Percentiles rank a stretch among this genome's conserved stretches.
Evolutionary conservation across 1,284 basidiomycete species (phyloP).

Genomic region (Bondarzewia mesenterica): DNA sequence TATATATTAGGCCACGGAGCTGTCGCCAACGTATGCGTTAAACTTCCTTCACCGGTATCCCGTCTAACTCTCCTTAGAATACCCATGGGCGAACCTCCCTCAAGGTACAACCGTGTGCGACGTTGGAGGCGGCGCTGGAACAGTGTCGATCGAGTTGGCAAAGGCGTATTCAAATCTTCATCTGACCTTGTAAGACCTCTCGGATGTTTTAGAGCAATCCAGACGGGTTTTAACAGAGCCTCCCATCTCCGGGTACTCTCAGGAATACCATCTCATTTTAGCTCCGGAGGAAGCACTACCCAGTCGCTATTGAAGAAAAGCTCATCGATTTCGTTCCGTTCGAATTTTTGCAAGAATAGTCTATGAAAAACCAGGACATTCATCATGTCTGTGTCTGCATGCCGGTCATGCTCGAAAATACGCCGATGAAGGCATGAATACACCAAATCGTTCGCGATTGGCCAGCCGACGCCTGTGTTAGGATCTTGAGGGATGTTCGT

Average conservation of each 20-base stretch:
- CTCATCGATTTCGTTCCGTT: background rate
- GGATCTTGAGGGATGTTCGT: background rate
- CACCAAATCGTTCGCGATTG: slow-evolving; percentile 1
- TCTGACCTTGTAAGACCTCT: background rate
- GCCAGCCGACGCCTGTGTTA: background rate
- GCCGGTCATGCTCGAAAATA: background rate
- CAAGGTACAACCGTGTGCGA: background rate
- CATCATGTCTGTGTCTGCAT: background rate
- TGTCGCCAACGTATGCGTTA: background rate
- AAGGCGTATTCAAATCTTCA: background rate
- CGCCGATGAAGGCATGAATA: background rate
- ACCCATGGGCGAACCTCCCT: background rate
- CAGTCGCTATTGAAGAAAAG: background rate
- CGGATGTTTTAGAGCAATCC: background rate
- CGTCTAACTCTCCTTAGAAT: background rate
- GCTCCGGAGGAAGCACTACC: background rate
- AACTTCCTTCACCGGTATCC: background rate
- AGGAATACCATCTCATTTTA: background rate
- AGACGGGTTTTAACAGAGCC: background rate
- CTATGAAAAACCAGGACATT: background rate
- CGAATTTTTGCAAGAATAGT: background rate
- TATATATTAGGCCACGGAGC: background rate
- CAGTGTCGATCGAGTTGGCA: background rate
- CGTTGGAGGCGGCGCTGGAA: background rate
- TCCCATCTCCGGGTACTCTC: background rate